phyloP scores from a whole-genome alignment of 176 grass and related monocot genomes.

The Aegilops longissima region DNA sequence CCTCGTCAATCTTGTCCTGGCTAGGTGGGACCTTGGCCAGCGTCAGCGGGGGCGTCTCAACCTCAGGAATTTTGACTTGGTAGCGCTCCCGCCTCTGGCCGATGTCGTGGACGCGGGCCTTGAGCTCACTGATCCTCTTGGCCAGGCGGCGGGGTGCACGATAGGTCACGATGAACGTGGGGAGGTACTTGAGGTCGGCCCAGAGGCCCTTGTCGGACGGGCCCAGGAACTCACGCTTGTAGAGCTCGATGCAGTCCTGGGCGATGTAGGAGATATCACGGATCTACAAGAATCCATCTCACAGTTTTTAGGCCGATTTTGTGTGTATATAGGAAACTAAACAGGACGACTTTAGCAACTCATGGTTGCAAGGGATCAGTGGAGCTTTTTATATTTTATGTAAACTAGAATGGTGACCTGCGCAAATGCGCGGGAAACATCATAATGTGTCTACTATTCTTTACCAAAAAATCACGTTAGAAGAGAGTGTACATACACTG shows the following conservation, averaged over 20 bases:
- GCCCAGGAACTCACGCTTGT: neutral
- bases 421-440: too few species aligned
- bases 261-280: slow-evolving; percentile 11
- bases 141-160: neutral
- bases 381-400: too few species aligned
- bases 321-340: too few species aligned
- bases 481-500: too few species aligned
- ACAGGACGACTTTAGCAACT: too few species aligned
- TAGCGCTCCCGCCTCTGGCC: slow-evolving; percentile 16
- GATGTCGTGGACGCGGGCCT: slow-evolving; percentile 1
- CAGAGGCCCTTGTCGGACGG: neutral
- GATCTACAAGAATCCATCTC: too few species aligned
- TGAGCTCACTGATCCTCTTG: slow-evolving; percentile 13
- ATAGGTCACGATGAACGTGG: too few species aligned
- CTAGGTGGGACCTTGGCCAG: neutral
- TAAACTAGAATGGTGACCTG: too few species aligned
- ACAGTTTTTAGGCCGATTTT: too few species aligned
- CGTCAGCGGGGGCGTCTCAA: neutral
- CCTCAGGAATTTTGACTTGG: neutral
- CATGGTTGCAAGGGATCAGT: too few species aligned
- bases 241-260: slow-evolving; percentile 27
- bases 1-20: neutral
- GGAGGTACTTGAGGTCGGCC: neutral
- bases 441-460: too few species aligned
- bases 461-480: too few species aligned